These are phyloP conservation scores for Hordeum vulgare DNA, from an alignment of 176 grass and related monocot genomes.

Conservation along the genomic window MorexV3_pseudomolecules_assembly NC_058521.1:57100880-57101379, in stretches of 20 bases:
- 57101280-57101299: neutral
- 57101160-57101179: neutral
- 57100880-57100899: neutral
- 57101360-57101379: neutral
- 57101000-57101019: neutral
- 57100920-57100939: neutral
- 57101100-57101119: neutral
- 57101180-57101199: neutral
- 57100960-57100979: neutral
- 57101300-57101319: neutral
- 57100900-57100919: neutral
- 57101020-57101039: neutral
- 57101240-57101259: neutral
- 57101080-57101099: neutral
- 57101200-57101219: neutral
- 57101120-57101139: neutral
- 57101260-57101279: neutral
- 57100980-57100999: neutral
- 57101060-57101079: constrained; percentile 7
- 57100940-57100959: neutral
- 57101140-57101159: neutral
- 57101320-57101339: neutral
- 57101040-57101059: neutral
- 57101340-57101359: neutral
- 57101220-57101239: neutral